A percentile compares a stretch with the other conserved stretches of the same genome.
Conservation (phyloP, 2,329 filamentous ascomycete genomes). For the Phyllosticta capitalensis region DNA sequence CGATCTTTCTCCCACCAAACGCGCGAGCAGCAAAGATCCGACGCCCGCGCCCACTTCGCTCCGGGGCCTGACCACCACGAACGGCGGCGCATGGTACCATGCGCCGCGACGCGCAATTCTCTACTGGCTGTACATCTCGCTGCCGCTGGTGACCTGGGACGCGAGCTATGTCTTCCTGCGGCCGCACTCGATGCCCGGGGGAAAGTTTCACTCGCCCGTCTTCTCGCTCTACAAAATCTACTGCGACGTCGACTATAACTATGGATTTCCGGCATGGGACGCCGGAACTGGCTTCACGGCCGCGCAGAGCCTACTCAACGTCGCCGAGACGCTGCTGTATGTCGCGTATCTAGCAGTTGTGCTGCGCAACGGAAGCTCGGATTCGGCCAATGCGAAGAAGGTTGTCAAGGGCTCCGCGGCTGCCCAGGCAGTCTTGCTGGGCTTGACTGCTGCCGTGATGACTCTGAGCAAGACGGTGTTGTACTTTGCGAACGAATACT, state of each 20-base stretch:
- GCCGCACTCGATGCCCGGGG: conserved; percentile 73
- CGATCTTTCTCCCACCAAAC: conserved; percentile 28
- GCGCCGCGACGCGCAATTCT: conserved; percentile 51
- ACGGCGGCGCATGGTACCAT: conserved; percentile 42
- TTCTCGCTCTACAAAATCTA: conserved; percentile 76
- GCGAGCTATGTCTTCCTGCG: conserved; percentile 68
- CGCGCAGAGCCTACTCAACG: conserved; percentile 62
- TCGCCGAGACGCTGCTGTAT: conserved; percentile 59
- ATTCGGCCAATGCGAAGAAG: conserved; percentile 18
- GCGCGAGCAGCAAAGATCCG: conserved; percentile 10
- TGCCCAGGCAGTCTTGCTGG: conserved; percentile 48
- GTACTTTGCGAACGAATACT: conserved; percentile 57
- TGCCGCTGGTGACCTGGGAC: conserved; percentile 78
- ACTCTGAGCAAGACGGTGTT: conserved; percentile 59
- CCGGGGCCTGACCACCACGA: conserved; percentile 4
- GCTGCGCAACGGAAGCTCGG: conserved; percentile 20
- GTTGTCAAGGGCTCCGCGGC: conserved; percentile 44
- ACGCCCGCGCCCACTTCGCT: background rate
- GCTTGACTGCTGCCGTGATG: conserved; percentile 50
- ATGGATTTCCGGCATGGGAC: conserved; percentile 66
- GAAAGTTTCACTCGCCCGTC: conserved; percentile 58
- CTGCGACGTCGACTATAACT: conserved; percentile 68
- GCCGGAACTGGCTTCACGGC: conserved; percentile 63
- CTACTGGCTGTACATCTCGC: conserved; percentile 62
- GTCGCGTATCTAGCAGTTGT: conserved; percentile 50